Evolutionary conservation across 1,284 basidiomycete genomes (phyloP), one percentile per base, ranked within the genome.

Genomic region (Papiliotrema fonsecae): DNA sequence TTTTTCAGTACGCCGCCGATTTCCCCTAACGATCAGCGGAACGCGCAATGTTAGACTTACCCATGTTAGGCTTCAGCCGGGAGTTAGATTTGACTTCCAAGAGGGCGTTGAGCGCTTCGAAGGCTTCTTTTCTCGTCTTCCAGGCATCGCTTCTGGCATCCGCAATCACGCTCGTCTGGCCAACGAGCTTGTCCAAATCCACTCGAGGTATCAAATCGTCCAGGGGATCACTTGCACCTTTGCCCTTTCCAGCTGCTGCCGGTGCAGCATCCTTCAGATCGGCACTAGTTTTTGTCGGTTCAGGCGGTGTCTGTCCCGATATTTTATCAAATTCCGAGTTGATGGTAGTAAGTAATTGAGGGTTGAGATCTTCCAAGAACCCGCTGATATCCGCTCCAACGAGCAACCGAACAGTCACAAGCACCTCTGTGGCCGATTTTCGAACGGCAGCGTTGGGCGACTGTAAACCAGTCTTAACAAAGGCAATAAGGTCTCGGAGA

Each of bases 161-260:
- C 1, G 82, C 77, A 25, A 93, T 74, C 41, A 97, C 86, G 1
- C 83, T 82, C 0, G 89, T 88, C n/a, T 85, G 83, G 52, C 87
- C 85, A 32, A 98, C 77, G 22, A 99, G 74, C 50, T 82, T 80
- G 61, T 98, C 94, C 41, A 98, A 77, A 61, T 98, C 94, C 26
- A 97, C 88, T 25, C 96, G 83, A 18, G 96, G 96, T 65, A 97
- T 92, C 22, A 98, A 78, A 49, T 97, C 91, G 64, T 97, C 96
- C 56, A 96, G 66, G 7, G 91, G 82, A 71, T 94, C 89, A 18
- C 69, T 75, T 51, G 77, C 78, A 13, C 74, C 73, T 11, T 72
- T 71, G 13, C 75, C 76, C 32, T 75, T 72, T 7, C 73, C 72
- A 25, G 78, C 66, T 10, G 68, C 61, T 3, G 74, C 56, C 4